Percentiles rank a stretch among this genome's conserved stretches.
Evolutionary conservation across 1,139 yeast species (phyloP).

Genomic region (Blastobotrys apis): DNA sequence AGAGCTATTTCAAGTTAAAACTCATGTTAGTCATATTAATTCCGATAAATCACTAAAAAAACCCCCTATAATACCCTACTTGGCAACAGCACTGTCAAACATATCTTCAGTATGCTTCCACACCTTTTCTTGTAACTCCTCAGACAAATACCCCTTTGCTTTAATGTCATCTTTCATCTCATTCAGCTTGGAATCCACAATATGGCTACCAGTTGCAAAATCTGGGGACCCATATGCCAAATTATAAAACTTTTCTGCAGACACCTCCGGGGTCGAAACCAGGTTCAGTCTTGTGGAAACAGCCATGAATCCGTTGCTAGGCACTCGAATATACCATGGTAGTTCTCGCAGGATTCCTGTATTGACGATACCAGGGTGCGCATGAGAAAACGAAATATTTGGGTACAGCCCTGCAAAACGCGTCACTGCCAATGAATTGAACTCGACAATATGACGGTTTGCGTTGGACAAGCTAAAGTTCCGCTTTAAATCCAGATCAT

Average conservation of each 20-base stretch:
- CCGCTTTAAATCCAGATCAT: constrained; percentile 29
- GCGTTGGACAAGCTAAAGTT: constrained; percentile 17
- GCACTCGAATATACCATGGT: constrained; percentile 26
- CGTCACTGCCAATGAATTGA: constrained; percentile 25
- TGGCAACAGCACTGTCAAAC: constrained; percentile 9
- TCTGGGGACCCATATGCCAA: constrained; percentile 22
- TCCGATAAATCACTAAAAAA: no score
- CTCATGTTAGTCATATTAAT: no score
- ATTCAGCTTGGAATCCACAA: constrained; percentile 19
- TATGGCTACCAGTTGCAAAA: constrained; percentile 24
- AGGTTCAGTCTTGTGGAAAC: not conserved
- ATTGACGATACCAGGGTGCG: constrained; percentile 31
- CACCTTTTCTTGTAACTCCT: constrained; percentile 26
- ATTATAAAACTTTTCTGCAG: constrained; percentile 27
- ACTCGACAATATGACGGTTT: constrained; percentile 19
- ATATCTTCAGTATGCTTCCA: constrained; percentile 29
- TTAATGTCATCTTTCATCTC: constrained; percentile 17
- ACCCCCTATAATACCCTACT: not conserved
- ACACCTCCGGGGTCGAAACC: constrained; percentile 17
- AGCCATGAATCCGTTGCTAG: constrained; percentile 3
- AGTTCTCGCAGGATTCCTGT: constrained; percentile 25
- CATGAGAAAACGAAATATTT: constrained; percentile 28
- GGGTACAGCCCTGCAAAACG: constrained; percentile 29
- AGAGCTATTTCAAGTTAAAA: no score
- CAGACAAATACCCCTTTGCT: constrained; percentile 19